These are phyloP conservation scores for Phytophthora uliginosa DNA, from an alignment of 352 stramenopile species.

Conservation along the genomic window DNA sequence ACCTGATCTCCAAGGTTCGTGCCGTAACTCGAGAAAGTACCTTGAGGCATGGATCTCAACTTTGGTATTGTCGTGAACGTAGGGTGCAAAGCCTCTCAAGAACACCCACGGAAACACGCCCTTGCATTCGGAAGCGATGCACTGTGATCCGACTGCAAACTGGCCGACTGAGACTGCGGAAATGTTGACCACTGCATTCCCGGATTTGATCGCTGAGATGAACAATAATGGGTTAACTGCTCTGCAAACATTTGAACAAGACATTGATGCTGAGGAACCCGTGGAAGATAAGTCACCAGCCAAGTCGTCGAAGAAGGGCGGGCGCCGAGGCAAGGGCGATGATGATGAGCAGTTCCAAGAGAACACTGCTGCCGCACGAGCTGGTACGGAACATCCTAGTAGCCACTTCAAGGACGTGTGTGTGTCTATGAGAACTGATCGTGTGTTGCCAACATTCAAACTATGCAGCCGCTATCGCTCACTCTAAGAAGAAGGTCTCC, in stretches of 20 bases:
- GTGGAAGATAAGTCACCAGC: slow-evolving; percentile 23
- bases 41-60: neutral
- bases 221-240: slow-evolving; percentile 73
- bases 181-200: slow-evolving; percentile 57
- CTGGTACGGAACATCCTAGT: slow-evolving; percentile 39
- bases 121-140: slow-evolving; percentile 82
- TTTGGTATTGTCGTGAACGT: neutral
- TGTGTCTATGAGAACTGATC: neutral
- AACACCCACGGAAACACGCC: slow-evolving; percentile 71
- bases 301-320: slow-evolving; percentile 42
- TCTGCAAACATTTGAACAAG: slow-evolving; percentile 73
- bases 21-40: neutral
- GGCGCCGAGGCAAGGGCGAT: slow-evolving; percentile 35
- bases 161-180: slow-evolving; percentile 69
- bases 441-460: neutral
- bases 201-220: slow-evolving; percentile 56
- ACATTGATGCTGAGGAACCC: slow-evolving; percentile 65
- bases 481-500: slow-evolving; percentile 71
- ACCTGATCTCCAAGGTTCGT: slow-evolving; percentile 69
- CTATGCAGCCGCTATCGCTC: slow-evolving; percentile 67
- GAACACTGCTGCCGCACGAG: slow-evolving; percentile 61
- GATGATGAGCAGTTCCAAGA: slow-evolving; percentile 50
- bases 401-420: neutral
- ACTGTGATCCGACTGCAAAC: slow-evolving; percentile 60
- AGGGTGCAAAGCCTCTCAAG: slow-evolving; percentile 72